Evolutionary conservation across 768 basidiomycete genomes (phyloP).

Genomic region (Lactifluus rugatus): DNA sequence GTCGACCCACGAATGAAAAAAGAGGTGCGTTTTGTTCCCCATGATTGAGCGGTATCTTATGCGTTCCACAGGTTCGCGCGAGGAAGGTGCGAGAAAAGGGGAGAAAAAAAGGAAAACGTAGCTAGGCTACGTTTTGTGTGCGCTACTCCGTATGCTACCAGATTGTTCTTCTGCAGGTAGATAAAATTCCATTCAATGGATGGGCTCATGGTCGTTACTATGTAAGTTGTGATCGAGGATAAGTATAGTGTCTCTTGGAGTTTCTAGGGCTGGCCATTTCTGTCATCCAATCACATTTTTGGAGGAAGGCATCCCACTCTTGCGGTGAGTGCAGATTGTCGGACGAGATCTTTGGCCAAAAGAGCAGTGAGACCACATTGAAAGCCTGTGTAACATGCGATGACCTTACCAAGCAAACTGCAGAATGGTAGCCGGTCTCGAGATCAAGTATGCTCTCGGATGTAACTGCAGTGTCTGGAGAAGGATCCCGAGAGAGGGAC

Average conservation of each 20-base stretch:
- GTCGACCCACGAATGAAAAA: conserved; percentile 91
- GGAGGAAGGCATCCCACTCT: conserved; percentile 39
- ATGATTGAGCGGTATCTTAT: conserved; percentile 4
- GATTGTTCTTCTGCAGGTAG: not conserved
- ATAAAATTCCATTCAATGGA: not conserved
- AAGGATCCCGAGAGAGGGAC: conserved; percentile 12
- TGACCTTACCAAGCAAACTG: conserved; percentile 43
- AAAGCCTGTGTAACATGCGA: not conserved
- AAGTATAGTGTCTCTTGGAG: not conserved
- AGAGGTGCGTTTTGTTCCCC: conserved; percentile 46
- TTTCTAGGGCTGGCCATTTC: conserved; percentile 18
- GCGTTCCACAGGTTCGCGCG: conserved; percentile 55
- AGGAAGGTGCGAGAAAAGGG: conserved; percentile 73
- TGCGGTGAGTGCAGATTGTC: conserved; percentile 29
- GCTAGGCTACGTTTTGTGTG: conserved; percentile 18
- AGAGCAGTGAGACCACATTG: conserved; percentile 2
- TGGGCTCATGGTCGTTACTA: not conserved
- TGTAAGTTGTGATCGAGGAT: not conserved
- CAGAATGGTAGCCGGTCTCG: conserved; percentile 42
- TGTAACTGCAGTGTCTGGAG: conserved; percentile 20
- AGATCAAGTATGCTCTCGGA: conserved; percentile 45
- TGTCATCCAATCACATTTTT: conserved; percentile 33
- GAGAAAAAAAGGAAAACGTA: conserved; percentile 46
- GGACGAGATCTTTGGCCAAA: conserved; percentile 35
- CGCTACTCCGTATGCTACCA: not conserved